Evolutionary conservation across 2,329 filamentous ascomycete species (phyloP).

Genomic region (Epichloe typhina): DNA sequence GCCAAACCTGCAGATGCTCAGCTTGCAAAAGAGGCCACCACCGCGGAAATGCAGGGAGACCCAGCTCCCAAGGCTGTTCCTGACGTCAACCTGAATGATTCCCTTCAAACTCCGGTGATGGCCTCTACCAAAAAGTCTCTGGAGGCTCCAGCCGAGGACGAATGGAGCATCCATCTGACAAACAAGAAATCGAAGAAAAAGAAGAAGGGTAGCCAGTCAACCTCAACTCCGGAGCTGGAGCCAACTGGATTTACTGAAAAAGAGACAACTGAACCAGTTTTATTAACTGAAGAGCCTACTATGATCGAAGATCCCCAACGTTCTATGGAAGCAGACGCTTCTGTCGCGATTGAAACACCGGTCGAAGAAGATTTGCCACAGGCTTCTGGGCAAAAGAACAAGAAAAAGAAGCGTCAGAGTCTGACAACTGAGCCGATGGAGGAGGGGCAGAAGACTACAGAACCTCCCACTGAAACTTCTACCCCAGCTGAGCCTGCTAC

Average conservation of each 20-base stretch:
- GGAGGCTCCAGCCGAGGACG: conserved; percentile 9
- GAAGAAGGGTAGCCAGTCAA: conserved; percentile 17
- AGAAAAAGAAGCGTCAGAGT: conserved; percentile 8
- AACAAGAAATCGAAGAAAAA: conserved; percentile 18
- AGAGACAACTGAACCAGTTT: background rate
- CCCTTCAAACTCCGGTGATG: background rate
- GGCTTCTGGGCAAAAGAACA: conserved; percentile 7
- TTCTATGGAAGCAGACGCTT: background rate
- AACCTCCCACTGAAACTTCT: background rate
- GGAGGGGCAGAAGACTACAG: background rate
- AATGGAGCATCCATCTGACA: conserved; percentile 7
- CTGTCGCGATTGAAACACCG: background rate
- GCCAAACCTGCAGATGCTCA: background rate
- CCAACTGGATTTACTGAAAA: background rate
- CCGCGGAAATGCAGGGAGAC: background rate
- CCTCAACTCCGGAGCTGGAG: background rate
- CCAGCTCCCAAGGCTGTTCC: background rate
- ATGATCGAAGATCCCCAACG: background rate
- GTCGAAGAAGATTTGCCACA: conserved; percentile 2
- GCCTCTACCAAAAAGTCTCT: background rate
- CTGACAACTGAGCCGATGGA: background rate
- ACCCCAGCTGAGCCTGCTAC: background rate
- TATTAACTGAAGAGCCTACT: conserved; percentile 3
- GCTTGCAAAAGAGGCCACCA: background rate
- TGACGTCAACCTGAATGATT: background rate